phyloP scores from a whole-genome alignment of 768 basidiomycete genomes.

The Termitomyces sp. region DNA sequence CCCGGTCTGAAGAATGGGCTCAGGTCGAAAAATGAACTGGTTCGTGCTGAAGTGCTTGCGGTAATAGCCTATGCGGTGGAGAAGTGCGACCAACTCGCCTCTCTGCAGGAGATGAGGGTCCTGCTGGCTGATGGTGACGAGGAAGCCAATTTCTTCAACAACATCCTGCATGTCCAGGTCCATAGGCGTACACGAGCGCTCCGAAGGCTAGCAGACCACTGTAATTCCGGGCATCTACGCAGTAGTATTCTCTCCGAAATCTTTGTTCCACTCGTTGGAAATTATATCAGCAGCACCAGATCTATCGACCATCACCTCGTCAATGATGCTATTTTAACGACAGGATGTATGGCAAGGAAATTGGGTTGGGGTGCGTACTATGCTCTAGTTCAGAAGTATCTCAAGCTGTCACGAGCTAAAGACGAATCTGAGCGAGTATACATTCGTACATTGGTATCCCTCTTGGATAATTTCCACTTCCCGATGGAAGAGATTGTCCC shows the following conservation, averaged over 20 bases:
- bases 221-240: constrained; percentile 61
- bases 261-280: constrained; percentile 84
- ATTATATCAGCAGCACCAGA: constrained; percentile 65
- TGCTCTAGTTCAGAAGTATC: constrained; percentile 74
- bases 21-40: constrained; percentile 77
- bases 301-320: constrained; percentile 82
- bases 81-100: constrained; percentile 54
- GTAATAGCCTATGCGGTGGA: constrained; percentile 77
- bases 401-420: constrained; percentile 67
- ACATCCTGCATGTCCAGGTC: constrained; percentile 89
- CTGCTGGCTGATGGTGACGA: constrained; percentile 86
- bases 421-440: constrained; percentile 74
- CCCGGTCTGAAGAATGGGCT: constrained; percentile 81
- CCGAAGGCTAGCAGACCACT: constrained; percentile 77
- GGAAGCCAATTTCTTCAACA: constrained; percentile 96
- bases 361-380: constrained; percentile 87
- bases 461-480: constrained; percentile 92
- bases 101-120: constrained; percentile 76
- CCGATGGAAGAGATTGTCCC: constrained; percentile 64
- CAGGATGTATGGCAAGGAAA: constrained; percentile 73
- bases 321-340: constrained; percentile 82
- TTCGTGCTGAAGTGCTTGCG: constrained; percentile 79
- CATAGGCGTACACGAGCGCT: constrained; percentile 88
- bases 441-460: constrained; percentile 78
- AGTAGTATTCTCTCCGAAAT: constrained; percentile 75